Base-by-base conservation (phyloP, 257 asterid species). In the Ehretia macrophylla region DNA sequence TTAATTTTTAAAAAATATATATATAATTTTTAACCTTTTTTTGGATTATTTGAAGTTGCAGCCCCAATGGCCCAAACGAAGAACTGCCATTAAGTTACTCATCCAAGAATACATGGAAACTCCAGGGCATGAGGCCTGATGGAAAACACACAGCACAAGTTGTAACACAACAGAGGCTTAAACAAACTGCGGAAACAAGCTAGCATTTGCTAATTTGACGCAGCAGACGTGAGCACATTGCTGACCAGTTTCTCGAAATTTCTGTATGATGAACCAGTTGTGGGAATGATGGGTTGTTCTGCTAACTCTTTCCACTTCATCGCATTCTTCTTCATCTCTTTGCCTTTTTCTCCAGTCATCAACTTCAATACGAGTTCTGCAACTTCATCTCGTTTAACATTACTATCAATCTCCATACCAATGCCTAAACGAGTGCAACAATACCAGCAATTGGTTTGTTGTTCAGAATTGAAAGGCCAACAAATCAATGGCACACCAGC, bases 401-500 rank as follows among this genome's bases (percentile, higher is more conserved):
- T 45, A 46, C 51, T 53, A 27, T 45, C 73, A 1, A 62, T 70
- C 39, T 75, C 77, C 71, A 66, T 32, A 0, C 71, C 80, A 0
- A 70, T 52, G 4, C 71, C 76, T 72, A 57, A 62, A 13, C 17
- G 49, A 1, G 23, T 59, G 42, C 75, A 68, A 22, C 44, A 56
- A 42, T 21, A 68, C 78, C 72, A 61, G 32, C 76, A 64, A 18
- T 72, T 76, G 1, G 75, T 65, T 8, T 27, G 48, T 42, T 75
- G 73, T 2, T 62, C 74, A 0, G 71, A 73, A 19, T 56, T 70
- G 39, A 66, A 47, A 0, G 73, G 77, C 76, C 73, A 70, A 37
- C 76, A 70, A 17, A 75, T 11, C 60, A 66, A 48, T 3, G 77
- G 77, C 17, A 75, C 70, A 10, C 77, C 76, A 14, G 20, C 56